Evolutionary conservation across 352 stramenopile species (phyloP).

Genomic region (Phytophthora melonis): DNA sequence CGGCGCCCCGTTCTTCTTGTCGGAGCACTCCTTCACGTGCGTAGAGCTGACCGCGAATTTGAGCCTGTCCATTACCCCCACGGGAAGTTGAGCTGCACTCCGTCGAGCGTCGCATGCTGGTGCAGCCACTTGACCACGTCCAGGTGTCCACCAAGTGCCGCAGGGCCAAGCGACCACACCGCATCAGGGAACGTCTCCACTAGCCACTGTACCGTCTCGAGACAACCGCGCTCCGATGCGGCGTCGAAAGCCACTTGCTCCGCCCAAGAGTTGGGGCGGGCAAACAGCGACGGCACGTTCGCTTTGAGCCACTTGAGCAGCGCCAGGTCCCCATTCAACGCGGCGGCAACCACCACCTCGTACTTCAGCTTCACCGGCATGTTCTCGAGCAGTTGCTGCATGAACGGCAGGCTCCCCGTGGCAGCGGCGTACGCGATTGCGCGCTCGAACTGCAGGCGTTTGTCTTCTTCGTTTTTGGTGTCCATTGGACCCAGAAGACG

Average conservation of each 20-base stretch:
- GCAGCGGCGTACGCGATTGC: neutral
- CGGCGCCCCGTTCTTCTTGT: no score
- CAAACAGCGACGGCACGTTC: neutral
- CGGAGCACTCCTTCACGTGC: no score
- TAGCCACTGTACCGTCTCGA: neutral
- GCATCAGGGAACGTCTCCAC: neutral
- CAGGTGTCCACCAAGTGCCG: neutral
- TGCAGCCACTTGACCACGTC: constrained; percentile 2
- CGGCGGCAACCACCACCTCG: neutral
- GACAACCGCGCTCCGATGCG: neutral
- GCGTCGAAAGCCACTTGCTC: neutral
- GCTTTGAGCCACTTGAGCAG: constrained; percentile 8
- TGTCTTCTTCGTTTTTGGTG: neutral
- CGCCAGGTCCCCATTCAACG: neutral
- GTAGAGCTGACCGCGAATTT: no score
- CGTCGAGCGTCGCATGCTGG: neutral
- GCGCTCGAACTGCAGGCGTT: neutral
- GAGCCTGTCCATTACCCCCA: no score
- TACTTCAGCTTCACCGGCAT: neutral
- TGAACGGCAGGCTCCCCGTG: neutral
- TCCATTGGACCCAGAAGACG: neutral
- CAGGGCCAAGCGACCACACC: neutral
- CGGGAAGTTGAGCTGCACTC: no score
- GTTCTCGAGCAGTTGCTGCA: constrained; percentile 2
- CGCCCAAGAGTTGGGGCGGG: neutral